Evolutionary conservation across 495 filamentous ascomycete genomes (phyloP).

Genomic region (Physcia stellaris): DNA sequence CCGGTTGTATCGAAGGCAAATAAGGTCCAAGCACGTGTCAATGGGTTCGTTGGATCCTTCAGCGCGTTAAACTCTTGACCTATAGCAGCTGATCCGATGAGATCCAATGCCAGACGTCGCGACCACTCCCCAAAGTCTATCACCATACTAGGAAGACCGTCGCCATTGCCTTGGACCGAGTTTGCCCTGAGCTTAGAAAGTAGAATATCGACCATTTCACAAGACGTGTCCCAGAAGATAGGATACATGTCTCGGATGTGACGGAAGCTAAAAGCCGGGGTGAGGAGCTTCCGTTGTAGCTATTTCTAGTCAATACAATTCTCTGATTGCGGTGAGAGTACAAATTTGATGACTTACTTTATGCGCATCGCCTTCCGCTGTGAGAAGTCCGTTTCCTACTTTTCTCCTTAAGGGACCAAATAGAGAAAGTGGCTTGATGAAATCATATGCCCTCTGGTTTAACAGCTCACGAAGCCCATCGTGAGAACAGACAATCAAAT

Average conservation of each 20-base stretch:
- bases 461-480: slow-evolving; percentile 54
- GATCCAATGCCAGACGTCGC: slow-evolving; percentile 66
- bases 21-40: slow-evolving; percentile 51
- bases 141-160: slow-evolving; percentile 14
- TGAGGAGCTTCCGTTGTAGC: slow-evolving; percentile 60
- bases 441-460: slow-evolving; percentile 63
- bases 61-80: slow-evolving; percentile 69
- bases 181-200: slow-evolving; percentile 17
- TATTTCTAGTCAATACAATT: slow-evolving; percentile 1
- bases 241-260: slow-evolving; percentile 82
- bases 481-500: slow-evolving; percentile 50
- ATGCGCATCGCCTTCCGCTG: slow-evolving; percentile 80
- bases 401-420: slow-evolving; percentile 44
- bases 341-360: slow-evolving; percentile 31
- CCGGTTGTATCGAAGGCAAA: slow-evolving; percentile 29
- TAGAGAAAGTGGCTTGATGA: slow-evolving; percentile 53
- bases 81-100: slow-evolving; percentile 72
- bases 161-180: neutral
- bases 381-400: slow-evolving; percentile 60
- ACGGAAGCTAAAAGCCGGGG: slow-evolving; percentile 74
- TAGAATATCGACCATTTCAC: slow-evolving; percentile 30
- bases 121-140: slow-evolving; percentile 60
- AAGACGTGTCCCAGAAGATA: slow-evolving; percentile 64
- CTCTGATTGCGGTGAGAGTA: neutral
- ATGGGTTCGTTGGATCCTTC: slow-evolving; percentile 43